Conservation (phyloP, 179 eudicot species). For the Spinacia oleracea region DNA sequence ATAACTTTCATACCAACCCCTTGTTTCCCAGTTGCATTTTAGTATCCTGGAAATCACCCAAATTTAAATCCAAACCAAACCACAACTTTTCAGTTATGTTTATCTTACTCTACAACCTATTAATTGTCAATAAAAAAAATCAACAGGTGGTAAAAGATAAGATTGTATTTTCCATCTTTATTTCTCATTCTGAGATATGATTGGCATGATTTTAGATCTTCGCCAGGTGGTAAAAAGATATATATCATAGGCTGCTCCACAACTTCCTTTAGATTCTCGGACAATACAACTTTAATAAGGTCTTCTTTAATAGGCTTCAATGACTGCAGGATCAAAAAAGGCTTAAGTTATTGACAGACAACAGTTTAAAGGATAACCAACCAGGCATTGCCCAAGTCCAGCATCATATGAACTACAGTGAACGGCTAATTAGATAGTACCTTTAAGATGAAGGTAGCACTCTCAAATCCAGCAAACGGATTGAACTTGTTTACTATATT, state of each 20-base stretch:
- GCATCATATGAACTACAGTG: background rate
- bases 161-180: conserved; percentile 95
- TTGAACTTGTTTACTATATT: conserved; percentile 90
- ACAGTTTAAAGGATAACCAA: background rate
- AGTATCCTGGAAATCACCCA: too few relatives aligned
- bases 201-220: conserved; percentile 96
- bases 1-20: too few relatives aligned
- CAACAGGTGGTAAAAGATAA: too few relatives aligned
- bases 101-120: too few relatives aligned
- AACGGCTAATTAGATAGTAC: conserved; percentile 30
- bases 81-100: too few relatives aligned
- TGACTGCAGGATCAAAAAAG: conserved; percentile 48
- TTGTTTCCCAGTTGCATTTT: too few relatives aligned
- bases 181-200: conserved; percentile 96
- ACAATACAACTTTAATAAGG: conserved; percentile 60
- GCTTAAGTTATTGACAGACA: background rate
- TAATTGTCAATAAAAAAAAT: too few relatives aligned
- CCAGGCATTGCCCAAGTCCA: background rate
- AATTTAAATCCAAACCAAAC: too few relatives aligned
- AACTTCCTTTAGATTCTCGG: conserved; percentile 48
- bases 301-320: conserved; percentile 57
- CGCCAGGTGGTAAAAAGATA: conserved; percentile 97
- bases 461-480: conserved; percentile 90
- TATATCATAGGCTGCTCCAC: conserved; percentile 84
- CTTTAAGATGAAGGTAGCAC: conserved; percentile 87